A percentile compares a stretch with the other conserved stretches of the same genome.
Conservation (phyloP, 345 rosid species). For the Durio zibethinus region DNA sequence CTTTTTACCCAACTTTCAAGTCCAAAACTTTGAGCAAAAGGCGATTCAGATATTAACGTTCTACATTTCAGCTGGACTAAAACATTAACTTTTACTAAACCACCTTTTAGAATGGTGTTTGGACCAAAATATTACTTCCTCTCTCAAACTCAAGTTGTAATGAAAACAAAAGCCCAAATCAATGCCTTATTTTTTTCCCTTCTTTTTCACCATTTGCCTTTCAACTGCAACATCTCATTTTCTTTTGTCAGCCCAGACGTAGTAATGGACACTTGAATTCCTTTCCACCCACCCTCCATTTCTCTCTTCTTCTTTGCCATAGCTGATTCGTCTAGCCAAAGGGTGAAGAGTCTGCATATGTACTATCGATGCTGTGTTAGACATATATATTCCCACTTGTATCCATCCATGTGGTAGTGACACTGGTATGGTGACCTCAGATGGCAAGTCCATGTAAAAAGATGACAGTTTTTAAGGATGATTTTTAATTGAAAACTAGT, state of each 20-base stretch:
- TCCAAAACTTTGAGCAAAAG: not conserved
- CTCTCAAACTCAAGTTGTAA: not conserved
- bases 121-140: not conserved
- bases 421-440: not conserved
- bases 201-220: not conserved
- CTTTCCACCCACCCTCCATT: not conserved
- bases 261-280: not conserved
- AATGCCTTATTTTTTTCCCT: not conserved
- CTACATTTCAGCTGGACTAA: not conserved
- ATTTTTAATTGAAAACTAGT: not conserved
- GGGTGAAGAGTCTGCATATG: not conserved
- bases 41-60: not conserved
- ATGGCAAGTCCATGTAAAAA: not conserved
- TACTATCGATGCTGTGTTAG: not conserved
- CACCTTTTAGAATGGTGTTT: not conserved
- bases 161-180: not conserved
- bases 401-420: not conserved
- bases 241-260: not conserved
- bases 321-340: not conserved
- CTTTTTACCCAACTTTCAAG: not conserved
- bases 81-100: not conserved
- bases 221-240: not conserved
- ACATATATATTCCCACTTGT: not conserved
- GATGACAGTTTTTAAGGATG: not conserved
- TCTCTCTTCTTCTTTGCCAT: not conserved